These are phyloP conservation scores for Pilobolus umbonatus DNA, from an alignment of 192 early-diverging fungal species.

Conservation along the genomic window DNA sequence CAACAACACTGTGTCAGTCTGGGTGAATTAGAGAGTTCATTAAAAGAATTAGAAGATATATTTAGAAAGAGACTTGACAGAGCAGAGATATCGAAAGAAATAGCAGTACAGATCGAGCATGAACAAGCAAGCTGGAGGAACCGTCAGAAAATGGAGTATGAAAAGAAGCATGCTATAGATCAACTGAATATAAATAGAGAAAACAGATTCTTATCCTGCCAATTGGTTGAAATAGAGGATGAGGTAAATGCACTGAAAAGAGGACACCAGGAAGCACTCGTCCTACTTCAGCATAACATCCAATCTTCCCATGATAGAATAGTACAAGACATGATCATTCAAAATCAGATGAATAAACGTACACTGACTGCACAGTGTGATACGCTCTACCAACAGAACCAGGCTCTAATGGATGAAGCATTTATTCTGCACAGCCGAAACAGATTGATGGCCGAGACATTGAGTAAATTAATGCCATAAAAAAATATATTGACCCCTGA, in stretches of 20 bases:
- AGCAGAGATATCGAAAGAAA: neutral
- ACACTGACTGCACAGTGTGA: neutral
- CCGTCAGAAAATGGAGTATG: neutral
- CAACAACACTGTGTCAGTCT: neutral
- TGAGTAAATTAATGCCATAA: conserved; percentile 6
- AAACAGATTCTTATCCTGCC: neutral
- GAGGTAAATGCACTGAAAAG: conserved; percentile 1
- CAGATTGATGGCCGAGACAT: conserved; percentile 1
- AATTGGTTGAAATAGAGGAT: conserved; percentile 2
- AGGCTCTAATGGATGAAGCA: conserved; percentile 2
- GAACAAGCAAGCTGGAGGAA: neutral
- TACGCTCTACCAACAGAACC: neutral
- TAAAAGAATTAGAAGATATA: neutral
- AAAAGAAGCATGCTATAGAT: neutral
- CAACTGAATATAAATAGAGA: neutral
- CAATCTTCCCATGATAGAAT: too few species aligned
- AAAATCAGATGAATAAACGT: neutral
- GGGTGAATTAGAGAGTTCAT: neutral
- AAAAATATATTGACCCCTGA: neutral
- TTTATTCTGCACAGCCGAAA: conserved; percentile 6
- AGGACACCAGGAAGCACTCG: neutral
- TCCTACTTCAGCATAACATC: neutral
- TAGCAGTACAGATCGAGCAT: neutral
- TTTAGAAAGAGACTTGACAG: conserved; percentile 1
- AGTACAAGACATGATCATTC: too few species aligned